phyloP scores from a whole-genome alignment of 164 flowering plant species.

The Buxus sempervirens region DNA sequence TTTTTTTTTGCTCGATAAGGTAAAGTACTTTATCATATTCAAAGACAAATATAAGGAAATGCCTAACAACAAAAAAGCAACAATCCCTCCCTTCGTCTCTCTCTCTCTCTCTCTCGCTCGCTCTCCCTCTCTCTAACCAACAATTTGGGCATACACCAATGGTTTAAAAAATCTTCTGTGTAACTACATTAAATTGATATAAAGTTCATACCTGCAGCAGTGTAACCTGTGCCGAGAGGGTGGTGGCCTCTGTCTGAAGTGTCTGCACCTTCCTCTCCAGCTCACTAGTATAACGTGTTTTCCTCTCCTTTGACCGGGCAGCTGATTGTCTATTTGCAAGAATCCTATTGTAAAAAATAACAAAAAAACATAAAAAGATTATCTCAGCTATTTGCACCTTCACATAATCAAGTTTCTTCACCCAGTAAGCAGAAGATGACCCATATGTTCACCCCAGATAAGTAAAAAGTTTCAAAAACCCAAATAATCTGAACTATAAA shows the following conservation, averaged over 20 bases:
- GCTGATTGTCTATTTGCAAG: slow-evolving; percentile 53
- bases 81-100: too few species aligned
- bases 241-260: slow-evolving; percentile 12
- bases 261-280: slow-evolving; percentile 12
- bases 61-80: too few species aligned
- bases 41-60: too few species aligned
- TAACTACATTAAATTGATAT: not conserved
- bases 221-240: slow-evolving; percentile 8
- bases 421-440: not conserved
- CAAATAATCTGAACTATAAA: not conserved
- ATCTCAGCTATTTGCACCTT: not conserved
- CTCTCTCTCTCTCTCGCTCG: too few species aligned
- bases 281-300: not conserved
- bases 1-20: too few species aligned
- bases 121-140: not conserved
- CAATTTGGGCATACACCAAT: not conserved
- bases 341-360: slow-evolving; percentile 37
- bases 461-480: not conserved
- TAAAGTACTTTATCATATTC: too few species aligned
- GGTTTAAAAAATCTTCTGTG: not conserved
- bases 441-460: not conserved
- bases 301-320: slow-evolving; percentile 11
- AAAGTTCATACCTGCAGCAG: slow-evolving; percentile 4
- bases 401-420: not conserved
- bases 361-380: not conserved